These are phyloP conservation scores for Phytophthora rubi DNA, from an alignment of 352 stramenopile species.

Conservation along the genomic window DNA sequence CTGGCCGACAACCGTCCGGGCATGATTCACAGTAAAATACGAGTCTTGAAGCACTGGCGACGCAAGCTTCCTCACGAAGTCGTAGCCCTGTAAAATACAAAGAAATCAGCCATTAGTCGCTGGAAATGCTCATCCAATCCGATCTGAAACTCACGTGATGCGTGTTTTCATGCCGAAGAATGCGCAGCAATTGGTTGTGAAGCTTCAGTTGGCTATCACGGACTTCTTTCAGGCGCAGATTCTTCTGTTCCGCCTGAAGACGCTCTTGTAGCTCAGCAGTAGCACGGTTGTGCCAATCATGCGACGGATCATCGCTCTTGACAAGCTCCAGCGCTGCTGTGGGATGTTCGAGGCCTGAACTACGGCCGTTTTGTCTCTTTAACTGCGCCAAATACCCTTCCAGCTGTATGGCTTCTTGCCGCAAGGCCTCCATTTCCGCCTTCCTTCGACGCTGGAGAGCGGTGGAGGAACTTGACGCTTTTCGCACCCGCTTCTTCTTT, in stretches of 20 bases:
- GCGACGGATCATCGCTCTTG: background rate
- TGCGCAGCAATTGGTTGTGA: background rate
- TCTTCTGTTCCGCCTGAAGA: conserved; percentile 19
- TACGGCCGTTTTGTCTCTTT: conserved; percentile 3
- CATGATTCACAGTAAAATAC: background rate
- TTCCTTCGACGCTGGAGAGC: conserved; percentile 21
- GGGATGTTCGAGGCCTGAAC: background rate
- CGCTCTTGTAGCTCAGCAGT: conserved; percentile 20
- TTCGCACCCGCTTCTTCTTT: conserved; percentile 6
- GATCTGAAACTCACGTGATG: conserved; percentile 7
- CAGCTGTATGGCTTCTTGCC: conserved; percentile 16
- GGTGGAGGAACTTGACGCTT: conserved; percentile 15
- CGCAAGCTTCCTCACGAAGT: background rate
- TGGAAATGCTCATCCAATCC: background rate
- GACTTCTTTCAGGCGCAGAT: conserved; percentile 24
- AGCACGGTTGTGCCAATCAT: conserved; percentile 12
- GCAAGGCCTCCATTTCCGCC: conserved; percentile 19
- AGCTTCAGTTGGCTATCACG: conserved; percentile 16
- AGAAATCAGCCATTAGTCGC: background rate
- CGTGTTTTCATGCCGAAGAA: conserved; percentile 9
- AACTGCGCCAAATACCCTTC: conserved; percentile 22
- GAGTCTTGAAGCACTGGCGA: background rate
- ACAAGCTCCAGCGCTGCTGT: background rate
- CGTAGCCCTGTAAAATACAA: background rate
- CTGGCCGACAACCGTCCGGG: conserved; percentile 1